Conservation (phyloP, 176 grass and related monocot species). For the Cocos nucifera region DNA sequence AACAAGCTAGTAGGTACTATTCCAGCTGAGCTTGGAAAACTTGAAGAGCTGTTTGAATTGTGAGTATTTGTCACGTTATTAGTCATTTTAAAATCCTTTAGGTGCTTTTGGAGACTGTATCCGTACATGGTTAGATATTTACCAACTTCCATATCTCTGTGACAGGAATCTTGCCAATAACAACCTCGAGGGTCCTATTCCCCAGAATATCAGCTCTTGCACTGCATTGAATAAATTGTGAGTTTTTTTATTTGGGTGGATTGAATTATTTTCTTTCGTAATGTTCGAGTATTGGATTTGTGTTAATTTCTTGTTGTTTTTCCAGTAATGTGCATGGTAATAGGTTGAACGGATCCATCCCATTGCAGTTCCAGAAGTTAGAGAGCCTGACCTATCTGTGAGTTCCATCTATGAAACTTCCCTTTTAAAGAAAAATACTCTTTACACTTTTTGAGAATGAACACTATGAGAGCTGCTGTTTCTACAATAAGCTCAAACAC, state of each 20-base stretch:
- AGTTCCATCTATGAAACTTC: constrained; percentile 24
- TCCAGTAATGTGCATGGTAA: constrained; percentile 92
- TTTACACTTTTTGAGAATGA: no score
- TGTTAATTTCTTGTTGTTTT: not conserved
- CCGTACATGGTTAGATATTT: not conserved
- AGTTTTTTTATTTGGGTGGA: constrained; percentile 17
- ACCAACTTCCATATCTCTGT: not conserved
- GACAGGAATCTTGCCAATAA: constrained; percentile 93
- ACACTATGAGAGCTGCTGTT: no score
- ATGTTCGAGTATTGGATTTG: not conserved
- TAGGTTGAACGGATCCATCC: constrained; percentile 77
- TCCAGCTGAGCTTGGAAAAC: constrained; percentile 92
- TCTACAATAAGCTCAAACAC: no score
- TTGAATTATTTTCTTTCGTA: not conserved
- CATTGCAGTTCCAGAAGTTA: constrained; percentile 65
- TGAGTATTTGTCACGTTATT: constrained; percentile 17
- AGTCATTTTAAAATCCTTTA: no score
- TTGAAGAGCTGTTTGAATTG: constrained; percentile 96
- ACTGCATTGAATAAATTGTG: constrained; percentile 98
- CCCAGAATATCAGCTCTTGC: constrained; percentile 80
- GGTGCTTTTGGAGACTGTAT: no score
- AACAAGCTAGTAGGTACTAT: constrained; percentile 85
- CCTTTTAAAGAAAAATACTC: no score
- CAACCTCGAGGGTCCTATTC: constrained; percentile 80
- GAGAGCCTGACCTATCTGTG: constrained; percentile 90